A percentile compares a stretch with the other conserved stretches of the same genome.
These are phyloP conservation scores for Lanmaoa rubissima DNA, from an alignment of 768 basidiomycete species.

Conservation along the genomic window DNA sequence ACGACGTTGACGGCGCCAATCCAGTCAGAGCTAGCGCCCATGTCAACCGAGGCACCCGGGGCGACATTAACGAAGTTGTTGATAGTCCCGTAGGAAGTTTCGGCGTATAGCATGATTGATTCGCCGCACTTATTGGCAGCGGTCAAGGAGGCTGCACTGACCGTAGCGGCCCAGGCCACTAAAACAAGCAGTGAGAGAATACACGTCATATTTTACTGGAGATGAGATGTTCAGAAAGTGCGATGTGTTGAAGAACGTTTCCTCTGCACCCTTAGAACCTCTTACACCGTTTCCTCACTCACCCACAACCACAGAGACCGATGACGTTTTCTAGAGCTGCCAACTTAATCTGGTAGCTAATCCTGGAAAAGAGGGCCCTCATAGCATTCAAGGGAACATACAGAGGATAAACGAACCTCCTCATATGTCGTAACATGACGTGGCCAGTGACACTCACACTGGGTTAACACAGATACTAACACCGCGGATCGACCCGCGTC, in stretches of 20 bases:
- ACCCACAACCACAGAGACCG: background rate
- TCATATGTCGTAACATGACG: no score
- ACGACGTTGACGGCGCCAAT: conserved; percentile 32
- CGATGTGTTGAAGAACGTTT: no score
- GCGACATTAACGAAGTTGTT: conserved; percentile 13
- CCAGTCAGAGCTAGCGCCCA: conserved; percentile 33
- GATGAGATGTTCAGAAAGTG: background rate
- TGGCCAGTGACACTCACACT: no score
- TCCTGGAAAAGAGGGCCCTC: no score
- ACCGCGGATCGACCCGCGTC: no score
- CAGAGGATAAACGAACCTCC: no score
- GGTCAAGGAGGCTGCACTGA: background rate
- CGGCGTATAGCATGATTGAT: conserved; percentile 13
- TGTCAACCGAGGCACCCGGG: conserved; percentile 2
- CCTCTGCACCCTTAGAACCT: background rate
- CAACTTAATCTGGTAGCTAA: no score
- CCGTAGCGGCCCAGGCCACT: background rate
- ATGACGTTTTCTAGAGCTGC: background rate
- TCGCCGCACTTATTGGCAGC: background rate
- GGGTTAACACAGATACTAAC: no score
- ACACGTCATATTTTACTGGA: background rate
- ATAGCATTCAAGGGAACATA: no score
- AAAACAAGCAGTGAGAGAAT: conserved; percentile 3
- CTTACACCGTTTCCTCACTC: background rate
- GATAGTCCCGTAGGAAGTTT: conserved; percentile 13